phyloP scores from a whole-genome alignment of 331 rosid species.

The Acacia concinna region DNA sequence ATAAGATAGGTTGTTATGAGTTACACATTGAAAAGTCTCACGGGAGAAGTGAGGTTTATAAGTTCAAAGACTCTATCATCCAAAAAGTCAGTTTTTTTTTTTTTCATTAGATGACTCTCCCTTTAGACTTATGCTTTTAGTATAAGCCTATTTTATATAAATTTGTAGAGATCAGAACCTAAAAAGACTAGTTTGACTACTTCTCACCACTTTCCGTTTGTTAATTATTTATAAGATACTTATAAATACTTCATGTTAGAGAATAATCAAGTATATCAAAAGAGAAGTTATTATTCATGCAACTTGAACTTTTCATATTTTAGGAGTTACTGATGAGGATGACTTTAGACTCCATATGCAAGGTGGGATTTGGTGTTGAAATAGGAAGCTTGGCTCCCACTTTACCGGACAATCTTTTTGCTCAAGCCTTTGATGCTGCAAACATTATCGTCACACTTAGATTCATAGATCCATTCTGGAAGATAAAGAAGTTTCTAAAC shows the following conservation, averaged over 20 bases:
- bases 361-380: constrained; percentile 96
- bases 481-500: constrained; percentile 61
- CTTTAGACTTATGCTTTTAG: background rate
- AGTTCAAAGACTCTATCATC: too few species aligned
- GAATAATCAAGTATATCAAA: background rate
- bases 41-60: background rate
- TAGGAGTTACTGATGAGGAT: constrained; percentile 91
- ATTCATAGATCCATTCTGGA: constrained; percentile 88
- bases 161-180: too few species aligned
- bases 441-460: constrained; percentile 85
- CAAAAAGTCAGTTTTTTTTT: background rate
- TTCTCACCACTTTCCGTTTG: too few species aligned
- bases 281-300: background rate
- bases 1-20: background rate
- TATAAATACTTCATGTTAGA: background rate
- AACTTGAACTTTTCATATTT: constrained; percentile 2
- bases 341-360: constrained; percentile 92
- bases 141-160: too few species aligned
- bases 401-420: constrained; percentile 72
- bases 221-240: background rate
- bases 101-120: background rate
- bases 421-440: constrained; percentile 82
- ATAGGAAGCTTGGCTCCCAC: constrained; percentile 77
- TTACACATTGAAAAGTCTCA: too few species aligned
- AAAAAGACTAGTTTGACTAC: too few species aligned